These are phyloP conservation scores for Moesziomyces antarcticus DNA, from an alignment of 1,284 basidiomycete species.

Conservation along the genomic window DNA sequence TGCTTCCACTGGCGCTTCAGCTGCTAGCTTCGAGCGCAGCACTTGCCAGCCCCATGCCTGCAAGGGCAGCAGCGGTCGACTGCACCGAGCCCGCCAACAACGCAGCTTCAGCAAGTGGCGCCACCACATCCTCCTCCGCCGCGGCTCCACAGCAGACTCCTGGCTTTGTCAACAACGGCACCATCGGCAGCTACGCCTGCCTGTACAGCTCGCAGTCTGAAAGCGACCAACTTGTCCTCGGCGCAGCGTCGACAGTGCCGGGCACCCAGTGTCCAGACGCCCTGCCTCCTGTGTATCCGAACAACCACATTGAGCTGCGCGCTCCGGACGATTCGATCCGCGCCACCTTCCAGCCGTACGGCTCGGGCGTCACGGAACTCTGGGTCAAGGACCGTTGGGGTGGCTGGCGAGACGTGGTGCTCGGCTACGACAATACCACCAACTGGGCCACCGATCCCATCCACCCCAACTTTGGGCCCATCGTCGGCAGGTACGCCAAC, in stretches of 20 bases:
- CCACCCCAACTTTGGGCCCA: conserved; percentile 63
- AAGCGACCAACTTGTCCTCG: conserved; percentile 32
- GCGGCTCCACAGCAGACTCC: conserved; percentile 36
- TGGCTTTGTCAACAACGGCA: conserved; percentile 61
- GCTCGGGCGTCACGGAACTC: conserved; percentile 57
- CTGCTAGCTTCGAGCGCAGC: conserved; percentile 24
- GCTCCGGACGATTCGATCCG: conserved; percentile 60
- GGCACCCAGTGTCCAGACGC: conserved; percentile 38
- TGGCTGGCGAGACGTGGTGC: conserved; percentile 50
- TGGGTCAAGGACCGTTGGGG: conserved; percentile 61
- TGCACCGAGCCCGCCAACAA: conserved; percentile 6
- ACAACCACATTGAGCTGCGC: conserved; percentile 54
- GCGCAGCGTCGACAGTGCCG: conserved; percentile 29
- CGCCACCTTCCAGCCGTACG: conserved; percentile 57
- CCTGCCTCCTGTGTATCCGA: conserved; percentile 50
- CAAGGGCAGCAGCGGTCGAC: conserved; percentile 5
- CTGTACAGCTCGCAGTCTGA: conserved; percentile 33
- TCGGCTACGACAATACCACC: conserved; percentile 65
- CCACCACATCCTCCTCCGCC: conserved; percentile 8
- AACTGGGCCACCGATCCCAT: conserved; percentile 58
- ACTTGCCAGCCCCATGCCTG: conserved; percentile 22
- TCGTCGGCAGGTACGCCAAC: conserved; percentile 62
- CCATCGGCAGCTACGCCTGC: conserved; percentile 53
- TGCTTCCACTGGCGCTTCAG: conserved; percentile 38
- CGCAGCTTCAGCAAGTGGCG: neutral